Percentiles rank a stretch among this genome's conserved stretches.
Conservation (phyloP, 305 asterid genomes). For the Monarda citriodora region DNA sequence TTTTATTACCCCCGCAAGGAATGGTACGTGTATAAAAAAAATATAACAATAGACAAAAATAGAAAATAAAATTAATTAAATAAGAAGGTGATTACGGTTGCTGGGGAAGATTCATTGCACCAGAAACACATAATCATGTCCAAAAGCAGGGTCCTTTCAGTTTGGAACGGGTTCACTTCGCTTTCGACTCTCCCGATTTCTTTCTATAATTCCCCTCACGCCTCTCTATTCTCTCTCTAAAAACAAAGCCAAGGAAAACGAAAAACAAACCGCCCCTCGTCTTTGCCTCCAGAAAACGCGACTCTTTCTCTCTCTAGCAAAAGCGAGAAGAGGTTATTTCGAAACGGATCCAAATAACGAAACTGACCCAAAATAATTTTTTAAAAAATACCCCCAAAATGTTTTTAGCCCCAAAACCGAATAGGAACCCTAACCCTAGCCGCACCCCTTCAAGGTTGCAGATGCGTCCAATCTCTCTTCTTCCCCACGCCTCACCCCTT, state of each 20-base stretch:
- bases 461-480: constrained; percentile 20
- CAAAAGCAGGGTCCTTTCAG: constrained; percentile 19
- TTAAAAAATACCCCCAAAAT: constrained; percentile 33
- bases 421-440: constrained; percentile 82
- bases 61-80: no score
- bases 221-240: constrained; percentile 18
- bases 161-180: constrained; percentile 15
- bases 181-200: neutral
- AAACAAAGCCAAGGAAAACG: neutral
- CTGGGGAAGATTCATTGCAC: constrained; percentile 15
- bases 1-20: no score
- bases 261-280: constrained; percentile 28
- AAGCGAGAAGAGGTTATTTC: constrained; percentile 27
- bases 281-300: constrained; percentile 46
- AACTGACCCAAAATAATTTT: constrained; percentile 46
- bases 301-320: constrained; percentile 37
- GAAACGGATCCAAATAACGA: constrained; percentile 51
- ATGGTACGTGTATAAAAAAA: no score
- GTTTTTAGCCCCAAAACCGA: constrained; percentile 42
- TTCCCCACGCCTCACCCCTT: constrained; percentile 8
- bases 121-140: neutral
- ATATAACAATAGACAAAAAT: no score
- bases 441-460: constrained; percentile 37
- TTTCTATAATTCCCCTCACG: neutral
- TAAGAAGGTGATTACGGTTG: neutral